Evolutionary conservation across 768 basidiomycete species (phyloP).

Genomic region (Termitomyces sp.): DNA sequence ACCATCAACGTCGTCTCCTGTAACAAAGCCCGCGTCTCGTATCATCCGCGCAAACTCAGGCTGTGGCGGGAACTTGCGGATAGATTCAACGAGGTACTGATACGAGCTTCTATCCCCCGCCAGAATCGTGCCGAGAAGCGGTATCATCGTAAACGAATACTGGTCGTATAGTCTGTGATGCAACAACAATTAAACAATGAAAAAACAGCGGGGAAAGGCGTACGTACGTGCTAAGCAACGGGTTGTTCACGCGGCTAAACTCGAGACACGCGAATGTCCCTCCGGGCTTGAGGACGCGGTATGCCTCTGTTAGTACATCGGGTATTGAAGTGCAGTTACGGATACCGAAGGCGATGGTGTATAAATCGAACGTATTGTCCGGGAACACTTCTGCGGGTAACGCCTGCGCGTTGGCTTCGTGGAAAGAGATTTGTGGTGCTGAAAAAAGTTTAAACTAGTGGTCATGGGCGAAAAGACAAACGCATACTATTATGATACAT

Average conservation of each 20-base stretch:
- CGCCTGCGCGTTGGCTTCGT: constrained; percentile 88
- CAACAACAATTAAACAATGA: constrained; percentile 2
- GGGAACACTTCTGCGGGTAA: constrained; percentile 63
- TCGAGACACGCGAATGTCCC: constrained; percentile 95
- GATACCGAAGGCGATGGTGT: constrained; percentile 98
- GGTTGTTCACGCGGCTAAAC: constrained; percentile 90
- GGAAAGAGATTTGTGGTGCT: constrained; percentile 89
- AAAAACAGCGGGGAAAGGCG: background rate
- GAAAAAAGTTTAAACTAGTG: constrained; percentile 2
- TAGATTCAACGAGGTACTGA: constrained; percentile 97
- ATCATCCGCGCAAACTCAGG: constrained; percentile 88
- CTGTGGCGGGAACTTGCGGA: constrained; percentile 89
- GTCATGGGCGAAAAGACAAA: background rate
- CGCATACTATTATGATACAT: constrained; percentile 95
- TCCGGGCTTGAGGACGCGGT: constrained; percentile 94
- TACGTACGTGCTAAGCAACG: constrained; percentile 78
- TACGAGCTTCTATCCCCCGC: constrained; percentile 93
- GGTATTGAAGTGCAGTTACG: constrained; percentile 94
- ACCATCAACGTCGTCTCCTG: constrained; percentile 66
- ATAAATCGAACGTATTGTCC: constrained; percentile 86
- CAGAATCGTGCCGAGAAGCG: constrained; percentile 93
- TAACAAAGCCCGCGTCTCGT: constrained; percentile 74
- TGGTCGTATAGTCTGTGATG: constrained; percentile 77
- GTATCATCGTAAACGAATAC: constrained; percentile 95
- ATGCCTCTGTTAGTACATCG: constrained; percentile 80